These are phyloP conservation scores for Erysimum cheiri DNA, from an alignment of 441 rosid genomes.

Conservation along the genomic window DNA sequence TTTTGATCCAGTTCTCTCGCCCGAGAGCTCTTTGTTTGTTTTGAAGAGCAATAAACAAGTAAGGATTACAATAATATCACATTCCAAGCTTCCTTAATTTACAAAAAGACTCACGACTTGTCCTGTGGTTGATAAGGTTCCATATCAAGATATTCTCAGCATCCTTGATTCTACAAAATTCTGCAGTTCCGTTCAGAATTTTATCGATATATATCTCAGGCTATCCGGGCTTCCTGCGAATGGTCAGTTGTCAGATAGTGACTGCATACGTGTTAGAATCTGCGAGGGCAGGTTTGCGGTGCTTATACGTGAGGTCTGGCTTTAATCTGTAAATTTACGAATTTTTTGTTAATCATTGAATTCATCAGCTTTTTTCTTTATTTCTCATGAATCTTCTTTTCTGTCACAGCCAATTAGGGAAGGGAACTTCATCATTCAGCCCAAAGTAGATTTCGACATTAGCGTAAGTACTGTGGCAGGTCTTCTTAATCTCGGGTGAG, in stretches of 20 bases:
- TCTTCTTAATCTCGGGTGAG: conserved; percentile 98
- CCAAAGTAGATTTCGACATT: conserved; percentile 98
- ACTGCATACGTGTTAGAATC: conserved; percentile 95
- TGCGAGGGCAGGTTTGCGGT: conserved; percentile 99
- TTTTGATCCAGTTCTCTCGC: conserved; percentile 99
- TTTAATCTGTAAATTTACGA: conserved; percentile 21
- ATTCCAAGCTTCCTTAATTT: conserved; percentile 6
- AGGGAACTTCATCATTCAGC: conserved; percentile 99
- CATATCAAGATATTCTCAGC: conserved; percentile 84
- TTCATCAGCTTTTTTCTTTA: conserved; percentile 14
- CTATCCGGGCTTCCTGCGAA: conserved; percentile 88
- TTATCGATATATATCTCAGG: conserved; percentile 86
- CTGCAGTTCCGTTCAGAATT: conserved; percentile 95
- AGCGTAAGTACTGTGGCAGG: conserved; percentile 98
- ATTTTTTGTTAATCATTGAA: conserved; percentile 18
- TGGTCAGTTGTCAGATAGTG: conserved; percentile 87
- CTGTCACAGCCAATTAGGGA: conserved; percentile 90
- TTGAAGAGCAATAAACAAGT: conserved; percentile 95
- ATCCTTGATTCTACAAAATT: conserved; percentile 82
- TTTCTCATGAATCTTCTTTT: conserved; percentile 22
- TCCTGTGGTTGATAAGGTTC: conserved; percentile 62
- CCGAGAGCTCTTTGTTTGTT: conserved; percentile 98
- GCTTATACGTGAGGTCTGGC: conserved; percentile 91
- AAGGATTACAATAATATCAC: conserved; percentile 38
- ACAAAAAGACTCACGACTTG: conserved; percentile 41